Conservation (phyloP, 2,329 filamentous ascomycete species). For the Sporothrix inflata region DNA sequence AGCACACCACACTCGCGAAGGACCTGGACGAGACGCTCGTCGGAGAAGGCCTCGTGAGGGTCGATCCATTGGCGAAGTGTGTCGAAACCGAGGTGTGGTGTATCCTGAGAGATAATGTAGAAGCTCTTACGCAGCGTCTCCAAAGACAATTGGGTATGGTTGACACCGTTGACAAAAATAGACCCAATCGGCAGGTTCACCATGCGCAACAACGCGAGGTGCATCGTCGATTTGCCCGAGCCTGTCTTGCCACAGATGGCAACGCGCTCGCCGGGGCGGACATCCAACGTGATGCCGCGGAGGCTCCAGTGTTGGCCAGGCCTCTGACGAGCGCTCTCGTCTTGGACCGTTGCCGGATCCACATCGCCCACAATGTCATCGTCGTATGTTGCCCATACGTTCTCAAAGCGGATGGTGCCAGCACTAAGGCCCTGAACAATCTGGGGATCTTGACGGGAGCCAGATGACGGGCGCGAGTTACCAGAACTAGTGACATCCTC, state of each 20-base stretch:
- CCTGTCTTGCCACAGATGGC: constrained; percentile 48
- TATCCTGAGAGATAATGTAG: constrained; percentile 55
- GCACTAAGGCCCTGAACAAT: neutral
- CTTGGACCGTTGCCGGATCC: neutral
- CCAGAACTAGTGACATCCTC: neutral
- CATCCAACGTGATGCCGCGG: constrained; percentile 12
- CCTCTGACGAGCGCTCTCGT: neutral
- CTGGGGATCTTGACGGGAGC: neutral
- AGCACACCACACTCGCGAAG: constrained; percentile 43
- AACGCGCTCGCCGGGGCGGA: constrained; percentile 35
- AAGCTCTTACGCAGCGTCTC: constrained; percentile 41
- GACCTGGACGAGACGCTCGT: constrained; percentile 44
- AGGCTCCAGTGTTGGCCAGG: constrained; percentile 16
- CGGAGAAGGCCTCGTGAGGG: constrained; percentile 43
- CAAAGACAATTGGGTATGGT: constrained; percentile 39
- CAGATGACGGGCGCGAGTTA: neutral
- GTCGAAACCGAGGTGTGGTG: constrained; percentile 38
- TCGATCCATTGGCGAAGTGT: constrained; percentile 54
- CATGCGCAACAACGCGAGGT: constrained; percentile 46
- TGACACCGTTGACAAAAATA: constrained; percentile 51
- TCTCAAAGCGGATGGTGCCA: constrained; percentile 15
- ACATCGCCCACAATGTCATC: neutral
- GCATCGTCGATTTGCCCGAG: constrained; percentile 47
- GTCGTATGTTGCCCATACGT: constrained; percentile 10
- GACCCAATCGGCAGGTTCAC: constrained; percentile 48